phyloP scores from a whole-genome alignment of 1,139 yeast genomes.

The Blastobotrys ciferrii region DNA sequence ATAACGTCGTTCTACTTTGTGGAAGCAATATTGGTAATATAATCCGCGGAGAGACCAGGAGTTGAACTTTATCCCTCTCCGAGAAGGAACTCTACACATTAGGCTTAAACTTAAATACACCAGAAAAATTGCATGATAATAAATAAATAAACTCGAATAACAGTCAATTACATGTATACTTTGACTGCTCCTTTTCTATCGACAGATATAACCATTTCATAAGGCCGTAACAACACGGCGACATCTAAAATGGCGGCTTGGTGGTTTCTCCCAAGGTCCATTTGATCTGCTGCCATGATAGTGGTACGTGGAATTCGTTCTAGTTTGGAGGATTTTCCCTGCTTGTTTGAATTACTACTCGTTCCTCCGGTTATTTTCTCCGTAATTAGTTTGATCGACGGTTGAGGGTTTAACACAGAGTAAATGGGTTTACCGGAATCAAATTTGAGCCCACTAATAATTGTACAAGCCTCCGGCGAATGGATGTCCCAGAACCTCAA shows the following conservation, averaged over 20 bases:
- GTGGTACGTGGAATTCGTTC: conserved; percentile 34
- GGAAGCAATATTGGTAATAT: too few relatives aligned
- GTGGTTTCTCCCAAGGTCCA: conserved; percentile 41
- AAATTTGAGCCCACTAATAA: conserved; percentile 37
- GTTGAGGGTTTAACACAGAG: conserved; percentile 37
- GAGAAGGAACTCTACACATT: too few relatives aligned
- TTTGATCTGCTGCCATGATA: conserved; percentile 40
- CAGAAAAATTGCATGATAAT: background rate
- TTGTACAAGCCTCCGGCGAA: conserved; percentile 41
- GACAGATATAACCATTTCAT: conserved; percentile 58
- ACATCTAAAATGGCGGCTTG: conserved; percentile 53
- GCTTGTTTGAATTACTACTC: conserved; percentile 31
- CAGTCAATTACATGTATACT: conserved; percentile 45
- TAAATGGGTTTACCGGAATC: conserved; percentile 34
- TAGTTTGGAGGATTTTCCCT: conserved; percentile 22
- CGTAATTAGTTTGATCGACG: conserved; percentile 33
- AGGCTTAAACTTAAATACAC: too few relatives aligned
- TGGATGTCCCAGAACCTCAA: conserved; percentile 50
- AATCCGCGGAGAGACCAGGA: too few relatives aligned
- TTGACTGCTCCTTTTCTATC: conserved; percentile 63
- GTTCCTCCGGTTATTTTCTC: conserved; percentile 21
- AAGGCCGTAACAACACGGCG: conserved; percentile 49
- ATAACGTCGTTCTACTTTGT: too few relatives aligned
- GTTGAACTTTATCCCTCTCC: too few relatives aligned
- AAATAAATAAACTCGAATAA: background rate